phyloP scores from a whole-genome alignment of 768 basidiomycete species.

The Boletus patriciae region DNA sequence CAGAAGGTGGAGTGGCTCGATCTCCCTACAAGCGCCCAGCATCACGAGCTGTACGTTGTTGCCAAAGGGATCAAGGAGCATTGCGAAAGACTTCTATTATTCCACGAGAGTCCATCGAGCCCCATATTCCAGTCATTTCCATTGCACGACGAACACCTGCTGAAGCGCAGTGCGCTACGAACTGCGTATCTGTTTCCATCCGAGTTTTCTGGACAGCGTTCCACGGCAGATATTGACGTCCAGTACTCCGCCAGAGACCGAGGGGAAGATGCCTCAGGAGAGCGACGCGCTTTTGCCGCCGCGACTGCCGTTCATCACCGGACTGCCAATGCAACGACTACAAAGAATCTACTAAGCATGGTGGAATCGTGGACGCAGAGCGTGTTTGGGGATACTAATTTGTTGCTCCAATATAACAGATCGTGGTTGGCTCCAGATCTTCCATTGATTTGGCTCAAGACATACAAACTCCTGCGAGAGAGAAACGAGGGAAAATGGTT shows the following conservation, averaged over 20 bases:
- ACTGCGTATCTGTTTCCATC: no score
- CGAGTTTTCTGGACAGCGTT: constrained; percentile 17
- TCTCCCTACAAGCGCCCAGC: constrained; percentile 30
- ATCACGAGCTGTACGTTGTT: constrained; percentile 27
- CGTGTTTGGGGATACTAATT: background rate
- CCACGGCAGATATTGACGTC: background rate
- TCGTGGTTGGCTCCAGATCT: constrained; percentile 31
- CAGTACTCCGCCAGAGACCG: no score
- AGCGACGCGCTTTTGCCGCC: no score
- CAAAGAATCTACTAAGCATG: constrained; percentile 2
- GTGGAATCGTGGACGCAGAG: constrained; percentile 7
- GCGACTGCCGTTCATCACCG: background rate
- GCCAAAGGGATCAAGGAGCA: constrained; percentile 33
- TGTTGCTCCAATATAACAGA: constrained; percentile 25
- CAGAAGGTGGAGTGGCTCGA: constrained; percentile 38
- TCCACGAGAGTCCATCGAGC: background rate
- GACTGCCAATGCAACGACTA: background rate
- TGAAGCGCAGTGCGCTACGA: constrained; percentile 14
- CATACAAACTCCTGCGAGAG: constrained; percentile 28
- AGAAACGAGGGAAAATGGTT: constrained; percentile 10
- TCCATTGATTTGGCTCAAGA: constrained; percentile 26
- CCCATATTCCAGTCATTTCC: constrained; percentile 7
- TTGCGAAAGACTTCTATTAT: constrained; percentile 13
- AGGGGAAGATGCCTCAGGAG: no score
- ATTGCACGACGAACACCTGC: constrained; percentile 2